phyloP scores from a whole-genome alignment of 2,329 filamentous ascomycete genomes.

The Colletotrichum lindemuthianum region DNA sequence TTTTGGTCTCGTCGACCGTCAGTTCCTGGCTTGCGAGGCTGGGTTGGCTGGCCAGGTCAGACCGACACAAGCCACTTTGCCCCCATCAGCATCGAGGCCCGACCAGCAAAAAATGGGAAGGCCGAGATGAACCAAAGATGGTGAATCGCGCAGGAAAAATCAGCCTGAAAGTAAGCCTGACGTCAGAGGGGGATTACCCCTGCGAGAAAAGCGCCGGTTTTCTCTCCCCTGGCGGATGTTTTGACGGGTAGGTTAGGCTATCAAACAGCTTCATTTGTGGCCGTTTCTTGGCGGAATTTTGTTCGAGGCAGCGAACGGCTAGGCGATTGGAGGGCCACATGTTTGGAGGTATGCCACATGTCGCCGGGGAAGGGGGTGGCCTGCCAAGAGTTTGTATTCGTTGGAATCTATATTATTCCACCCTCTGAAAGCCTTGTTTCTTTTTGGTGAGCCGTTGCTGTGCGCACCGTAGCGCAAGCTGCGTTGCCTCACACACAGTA shows the following conservation, averaged over 20 bases:
- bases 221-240: neutral
- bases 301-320: neutral
- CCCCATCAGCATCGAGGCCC: neutral
- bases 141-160: neutral
- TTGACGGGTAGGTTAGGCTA: slow-evolving; percentile 5
- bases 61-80: slow-evolving; percentile 11
- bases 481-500: neutral
- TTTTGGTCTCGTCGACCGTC: slow-evolving; percentile 2
- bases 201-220: slow-evolving; percentile 2
- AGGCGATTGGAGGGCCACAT: neutral
- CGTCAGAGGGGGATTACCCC: slow-evolving; percentile 16
- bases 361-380: slow-evolving; percentile 13
- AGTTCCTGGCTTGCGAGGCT: slow-evolving; percentile 14
- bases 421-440: neutral
- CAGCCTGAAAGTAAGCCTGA: slow-evolving; percentile 4
- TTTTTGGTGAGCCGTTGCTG: slow-evolving; percentile 5
- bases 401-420: neutral
- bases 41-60: slow-evolving; percentile 12
- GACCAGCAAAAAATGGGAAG: neutral
- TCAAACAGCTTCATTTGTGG: slow-evolving; percentile 12
- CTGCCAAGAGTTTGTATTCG: slow-evolving; percentile 11
- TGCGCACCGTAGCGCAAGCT: neutral
- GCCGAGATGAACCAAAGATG: neutral
- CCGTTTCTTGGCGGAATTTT: slow-evolving; percentile 1
- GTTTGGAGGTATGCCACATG: slow-evolving; percentile 7